These are phyloP conservation scores for Citrullus colocynthis DNA, from an alignment of 306 rosid species.

Conservation along the genomic window DNA sequence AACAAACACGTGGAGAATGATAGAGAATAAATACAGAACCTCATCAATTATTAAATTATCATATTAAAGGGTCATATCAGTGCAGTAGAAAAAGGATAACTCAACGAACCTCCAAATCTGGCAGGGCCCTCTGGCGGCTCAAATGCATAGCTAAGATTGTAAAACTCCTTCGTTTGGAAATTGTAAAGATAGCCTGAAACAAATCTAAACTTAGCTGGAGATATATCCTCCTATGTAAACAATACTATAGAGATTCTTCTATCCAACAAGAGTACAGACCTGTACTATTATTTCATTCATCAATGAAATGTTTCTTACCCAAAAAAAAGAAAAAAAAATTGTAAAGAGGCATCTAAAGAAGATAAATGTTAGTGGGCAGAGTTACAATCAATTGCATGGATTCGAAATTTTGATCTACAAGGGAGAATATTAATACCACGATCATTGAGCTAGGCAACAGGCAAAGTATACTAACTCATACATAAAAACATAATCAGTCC, in stretches of 20 bases:
- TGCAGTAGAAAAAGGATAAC: conserved; percentile 16
- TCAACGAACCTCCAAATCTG: conserved; percentile 84
- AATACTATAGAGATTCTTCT: background rate
- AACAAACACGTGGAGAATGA: background rate
- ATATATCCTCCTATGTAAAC: background rate
- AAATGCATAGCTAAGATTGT: conserved; percentile 80
- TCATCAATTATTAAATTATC: background rate
- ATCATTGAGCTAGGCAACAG: background rate
- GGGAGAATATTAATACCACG: background rate
- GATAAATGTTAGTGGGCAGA: background rate
- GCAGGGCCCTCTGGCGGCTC: conserved; percentile 75
- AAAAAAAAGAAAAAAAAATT: too few species aligned
- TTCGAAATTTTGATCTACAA: background rate
- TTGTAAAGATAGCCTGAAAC: conserved; percentile 83
- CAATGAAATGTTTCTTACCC: too few species aligned
- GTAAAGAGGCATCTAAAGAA: background rate
- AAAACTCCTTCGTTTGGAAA: conserved; percentile 78
- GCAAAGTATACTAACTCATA: background rate
- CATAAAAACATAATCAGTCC: background rate
- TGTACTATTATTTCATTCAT: too few species aligned
- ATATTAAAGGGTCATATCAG: background rate
- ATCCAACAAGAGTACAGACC: background rate
- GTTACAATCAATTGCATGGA: background rate
- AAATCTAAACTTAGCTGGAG: background rate
- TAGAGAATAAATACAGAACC: background rate